These are phyloP conservation scores for Hydnum rufescens DNA, from an alignment of 768 basidiomycete genomes.

Conservation along the genomic window DNA sequence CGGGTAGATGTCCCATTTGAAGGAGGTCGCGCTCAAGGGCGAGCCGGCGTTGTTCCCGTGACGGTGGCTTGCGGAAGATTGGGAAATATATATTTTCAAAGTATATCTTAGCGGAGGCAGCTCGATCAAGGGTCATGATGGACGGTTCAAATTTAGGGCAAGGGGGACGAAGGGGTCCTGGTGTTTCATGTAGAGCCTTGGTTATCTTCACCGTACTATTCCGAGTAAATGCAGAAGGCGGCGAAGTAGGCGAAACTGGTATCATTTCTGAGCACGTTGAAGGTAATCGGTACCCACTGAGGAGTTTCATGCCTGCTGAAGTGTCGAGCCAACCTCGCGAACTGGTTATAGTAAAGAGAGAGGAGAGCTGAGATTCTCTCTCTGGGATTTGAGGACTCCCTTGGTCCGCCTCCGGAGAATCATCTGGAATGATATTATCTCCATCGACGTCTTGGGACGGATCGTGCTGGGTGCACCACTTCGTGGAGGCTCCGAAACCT, in stretches of 20 bases:
- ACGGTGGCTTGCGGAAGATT: conserved; percentile 64
- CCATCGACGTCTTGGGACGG: too few species aligned
- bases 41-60: conserved; percentile 63
- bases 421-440: too few species aligned
- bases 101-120: conserved; percentile 80
- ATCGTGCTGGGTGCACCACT: too few species aligned
- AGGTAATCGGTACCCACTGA: neutral
- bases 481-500: too few species aligned
- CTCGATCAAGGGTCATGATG: conserved; percentile 79
- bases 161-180: conserved; percentile 27
- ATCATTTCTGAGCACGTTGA: neutral
- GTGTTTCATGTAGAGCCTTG: neutral
- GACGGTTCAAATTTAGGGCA: conserved; percentile 30
- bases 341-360: neutral
- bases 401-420: too few species aligned
- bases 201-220: neutral
- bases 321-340: neutral
- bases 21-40: conserved; percentile 82
- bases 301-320: neutral
- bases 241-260: neutral
- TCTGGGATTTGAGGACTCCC: too few species aligned
- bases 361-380: neutral
- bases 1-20: conserved; percentile 39
- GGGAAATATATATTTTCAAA: conserved; percentile 85
- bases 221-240: neutral